A percentile compares a stretch with the other conserved stretches of the same genome.
These are phyloP conservation scores for Polychaeton citri DNA, from an alignment of 2,329 filamentous ascomycete species.

Conservation along the genomic window DNA sequence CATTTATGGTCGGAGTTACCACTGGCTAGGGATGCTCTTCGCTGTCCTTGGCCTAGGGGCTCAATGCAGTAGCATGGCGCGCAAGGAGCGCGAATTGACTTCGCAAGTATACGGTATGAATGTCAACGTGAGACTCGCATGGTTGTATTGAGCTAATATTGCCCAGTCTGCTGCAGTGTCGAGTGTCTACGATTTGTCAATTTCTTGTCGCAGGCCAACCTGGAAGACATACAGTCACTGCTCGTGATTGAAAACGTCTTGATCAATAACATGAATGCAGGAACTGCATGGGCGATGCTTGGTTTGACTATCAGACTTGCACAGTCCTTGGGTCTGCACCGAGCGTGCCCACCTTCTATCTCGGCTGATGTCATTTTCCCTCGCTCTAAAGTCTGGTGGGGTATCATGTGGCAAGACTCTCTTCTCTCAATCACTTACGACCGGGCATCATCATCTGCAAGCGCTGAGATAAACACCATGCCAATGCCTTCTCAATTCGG, in stretches of 20 bases:
- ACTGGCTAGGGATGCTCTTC: constrained; percentile 47
- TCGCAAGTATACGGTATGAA: constrained; percentile 48
- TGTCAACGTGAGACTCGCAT: not conserved
- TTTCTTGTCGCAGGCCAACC: constrained; percentile 47
- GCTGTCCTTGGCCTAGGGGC: constrained; percentile 50
- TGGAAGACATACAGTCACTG: constrained; percentile 49
- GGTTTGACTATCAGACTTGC: constrained; percentile 48
- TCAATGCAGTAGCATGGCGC: constrained; percentile 44
- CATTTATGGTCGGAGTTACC: constrained; percentile 44
- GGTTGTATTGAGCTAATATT: constrained; percentile 15
- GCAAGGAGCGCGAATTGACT: constrained; percentile 48
- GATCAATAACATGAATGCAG: constrained; percentile 38
- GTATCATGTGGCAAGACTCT: constrained; percentile 51
- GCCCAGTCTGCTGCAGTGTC: constrained; percentile 47
- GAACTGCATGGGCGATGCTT: constrained; percentile 48
- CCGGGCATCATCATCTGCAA: constrained; percentile 41
- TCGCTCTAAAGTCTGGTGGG: constrained; percentile 36
- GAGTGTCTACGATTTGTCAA: constrained; percentile 52
- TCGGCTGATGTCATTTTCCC: constrained; percentile 32
- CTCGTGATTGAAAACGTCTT: constrained; percentile 46
- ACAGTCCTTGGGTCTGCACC: constrained; percentile 46
- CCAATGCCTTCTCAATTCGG: constrained; percentile 20
- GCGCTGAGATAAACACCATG: constrained; percentile 36
- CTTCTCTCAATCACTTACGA: constrained; percentile 52
- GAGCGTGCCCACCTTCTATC: constrained; percentile 42